phyloP scores from a whole-genome alignment of 768 basidiomycete genomes.

The Hebeloma cylindrosporum region DNA sequence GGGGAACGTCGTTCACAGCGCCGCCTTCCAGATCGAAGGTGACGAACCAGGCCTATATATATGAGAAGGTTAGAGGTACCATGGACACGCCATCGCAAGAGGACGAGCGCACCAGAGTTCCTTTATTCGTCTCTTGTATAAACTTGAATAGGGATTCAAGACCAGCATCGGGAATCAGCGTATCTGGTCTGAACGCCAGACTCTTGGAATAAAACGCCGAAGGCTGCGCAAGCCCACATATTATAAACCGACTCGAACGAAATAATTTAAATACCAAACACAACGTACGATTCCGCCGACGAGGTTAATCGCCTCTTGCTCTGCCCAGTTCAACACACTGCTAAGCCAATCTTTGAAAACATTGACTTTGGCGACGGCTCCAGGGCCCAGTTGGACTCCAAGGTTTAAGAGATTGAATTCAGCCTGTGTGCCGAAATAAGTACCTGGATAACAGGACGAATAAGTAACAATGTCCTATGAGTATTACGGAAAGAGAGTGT shows the following conservation, averaged over 20 bases:
- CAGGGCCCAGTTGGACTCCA: constrained; percentile 1
- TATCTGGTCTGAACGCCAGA: constrained; percentile 4
- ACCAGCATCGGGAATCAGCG: background rate
- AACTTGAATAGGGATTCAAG: constrained; percentile 8
- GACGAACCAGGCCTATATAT: constrained; percentile 6
- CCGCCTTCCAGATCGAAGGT: constrained; percentile 9
- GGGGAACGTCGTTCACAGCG: constrained; percentile 5
- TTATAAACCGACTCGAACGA: background rate
- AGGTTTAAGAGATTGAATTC: constrained; percentile 4
- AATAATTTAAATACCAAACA: background rate
- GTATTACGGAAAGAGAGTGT: background rate
- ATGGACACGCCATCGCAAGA: too few relatives aligned
- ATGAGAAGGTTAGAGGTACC: background rate
- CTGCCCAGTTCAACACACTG: constrained; percentile 5
- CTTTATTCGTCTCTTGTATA: constrained; percentile 7
- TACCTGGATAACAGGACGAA: background rate
- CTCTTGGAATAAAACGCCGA: constrained; percentile 9
- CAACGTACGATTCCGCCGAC: constrained; percentile 6
- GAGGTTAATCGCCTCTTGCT: constrained; percentile 3
- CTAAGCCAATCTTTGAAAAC: constrained; percentile 5
- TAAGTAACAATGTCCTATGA: background rate
- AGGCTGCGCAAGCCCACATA: background rate
- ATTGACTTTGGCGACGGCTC: background rate
- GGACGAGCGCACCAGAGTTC: constrained; percentile 1
- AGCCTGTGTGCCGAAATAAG: constrained; percentile 8